Percentiles rank a stretch among this genome's conserved stretches.
These are phyloP conservation scores for Aspergillus novoparasiticus DNA, from an alignment of 2,329 filamentous ascomycete species.

Conservation along the genomic window DNA sequence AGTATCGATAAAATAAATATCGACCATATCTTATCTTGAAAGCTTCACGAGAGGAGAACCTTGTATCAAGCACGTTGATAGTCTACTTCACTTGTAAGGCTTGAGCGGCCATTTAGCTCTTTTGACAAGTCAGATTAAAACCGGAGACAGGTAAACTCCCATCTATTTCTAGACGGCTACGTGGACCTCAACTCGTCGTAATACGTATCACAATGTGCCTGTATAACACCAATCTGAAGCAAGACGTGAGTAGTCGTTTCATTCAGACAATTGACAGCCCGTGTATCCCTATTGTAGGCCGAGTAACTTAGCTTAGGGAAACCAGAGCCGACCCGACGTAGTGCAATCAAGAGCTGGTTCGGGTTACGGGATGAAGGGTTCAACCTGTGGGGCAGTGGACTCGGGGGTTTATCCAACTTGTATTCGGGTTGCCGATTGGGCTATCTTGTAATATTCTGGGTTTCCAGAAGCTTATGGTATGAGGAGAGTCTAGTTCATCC, in stretches of 20 bases:
- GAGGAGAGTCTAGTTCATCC: neutral
- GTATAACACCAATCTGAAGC: neutral
- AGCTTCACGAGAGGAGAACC: neutral
- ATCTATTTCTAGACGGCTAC: neutral
- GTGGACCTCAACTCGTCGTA: neutral
- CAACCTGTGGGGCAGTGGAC: neutral
- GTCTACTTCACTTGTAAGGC: neutral
- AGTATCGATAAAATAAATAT: neutral
- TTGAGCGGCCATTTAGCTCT: neutral
- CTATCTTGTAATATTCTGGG: neutral
- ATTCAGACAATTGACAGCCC: neutral
- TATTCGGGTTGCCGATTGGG: neutral
- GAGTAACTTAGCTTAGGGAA: neutral
- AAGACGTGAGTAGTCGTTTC: neutral
- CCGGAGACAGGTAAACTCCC: too few species aligned
- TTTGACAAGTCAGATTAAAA: too few species aligned
- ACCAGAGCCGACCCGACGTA: neutral
- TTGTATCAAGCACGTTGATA: neutral
- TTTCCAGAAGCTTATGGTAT: neutral
- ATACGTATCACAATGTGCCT: neutral
- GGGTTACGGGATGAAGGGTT: neutral
- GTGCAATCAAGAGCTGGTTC: neutral
- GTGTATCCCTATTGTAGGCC: neutral
- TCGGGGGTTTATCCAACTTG: neutral
- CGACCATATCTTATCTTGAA: neutral